Conservation (phyloP, 257 asterid genomes). For the Rubia yunnanensis region DNA sequence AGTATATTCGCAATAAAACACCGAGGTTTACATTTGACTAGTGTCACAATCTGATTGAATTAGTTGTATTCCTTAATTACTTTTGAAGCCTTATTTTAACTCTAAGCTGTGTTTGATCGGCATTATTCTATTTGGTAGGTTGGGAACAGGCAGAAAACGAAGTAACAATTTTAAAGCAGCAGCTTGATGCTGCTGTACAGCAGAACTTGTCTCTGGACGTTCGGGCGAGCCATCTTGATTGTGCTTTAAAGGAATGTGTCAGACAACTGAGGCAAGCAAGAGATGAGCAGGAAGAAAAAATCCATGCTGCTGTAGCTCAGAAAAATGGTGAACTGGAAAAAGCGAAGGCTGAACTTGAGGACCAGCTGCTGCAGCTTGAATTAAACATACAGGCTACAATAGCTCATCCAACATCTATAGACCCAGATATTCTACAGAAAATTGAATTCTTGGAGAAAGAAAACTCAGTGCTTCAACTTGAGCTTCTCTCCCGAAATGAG, state of each 20-base stretch:
- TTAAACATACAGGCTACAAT: slow-evolving; percentile 21
- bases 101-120: not conserved
- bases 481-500: slow-evolving; percentile 33
- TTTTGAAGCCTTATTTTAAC: not conserved
- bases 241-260: slow-evolving; percentile 74
- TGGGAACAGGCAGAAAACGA: slow-evolving; percentile 93
- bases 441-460: slow-evolving; percentile 44
- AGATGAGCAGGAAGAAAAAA: slow-evolving; percentile 49
- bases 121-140: slow-evolving; percentile 26
- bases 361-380: slow-evolving; percentile 36
- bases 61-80: not conserved
- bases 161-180: slow-evolving; percentile 49
- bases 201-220: slow-evolving; percentile 59
- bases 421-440: slow-evolving; percentile 19
- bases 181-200: slow-evolving; percentile 55
- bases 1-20: not conserved
- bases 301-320: slow-evolving; percentile 29
- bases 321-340: slow-evolving; percentile 37
- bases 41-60: not conserved
- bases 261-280: slow-evolving; percentile 56
- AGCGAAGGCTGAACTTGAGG: slow-evolving; percentile 33
- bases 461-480: slow-evolving; percentile 41
- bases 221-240: slow-evolving; percentile 58
- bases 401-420: slow-evolving; percentile 21
- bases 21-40: not conserved